Percentiles rank a stretch among this genome's conserved stretches.
Evolutionary conservation across 2,329 filamentous ascomycete species (phyloP).

Genomic region (Dactylellina cionopaga): DNA sequence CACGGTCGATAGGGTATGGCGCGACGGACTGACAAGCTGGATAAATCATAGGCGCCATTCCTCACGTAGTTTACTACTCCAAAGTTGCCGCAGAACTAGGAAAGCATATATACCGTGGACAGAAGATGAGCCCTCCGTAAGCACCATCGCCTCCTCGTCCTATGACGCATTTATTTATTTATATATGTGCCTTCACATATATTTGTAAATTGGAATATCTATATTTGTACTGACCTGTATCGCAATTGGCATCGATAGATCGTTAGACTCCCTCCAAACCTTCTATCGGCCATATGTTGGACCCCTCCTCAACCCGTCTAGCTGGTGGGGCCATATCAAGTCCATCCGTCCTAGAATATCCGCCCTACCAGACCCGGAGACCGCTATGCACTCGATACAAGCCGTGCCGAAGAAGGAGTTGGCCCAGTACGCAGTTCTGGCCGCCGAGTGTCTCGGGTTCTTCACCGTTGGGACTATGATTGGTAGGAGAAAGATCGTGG

Average conservation of each 20-base stretch:
- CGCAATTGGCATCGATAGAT: too few species aligned
- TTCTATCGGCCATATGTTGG: conserved; percentile 40
- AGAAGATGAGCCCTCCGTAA: conserved; percentile 96
- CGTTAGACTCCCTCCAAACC: conserved; percentile 34
- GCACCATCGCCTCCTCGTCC: conserved; percentile 62
- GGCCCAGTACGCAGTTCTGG: conserved; percentile 77
- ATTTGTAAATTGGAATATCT: not conserved
- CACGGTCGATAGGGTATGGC: conserved; percentile 1
- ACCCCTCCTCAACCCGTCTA: conserved; percentile 40
- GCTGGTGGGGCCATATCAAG: conserved; percentile 50
- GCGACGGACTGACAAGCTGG: conserved; percentile 3
- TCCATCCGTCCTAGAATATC: conserved; percentile 61
- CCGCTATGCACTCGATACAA: conserved; percentile 71
- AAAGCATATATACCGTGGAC: conserved; percentile 85
- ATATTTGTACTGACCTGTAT: too few species aligned
- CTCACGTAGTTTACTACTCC: conserved; percentile 89
- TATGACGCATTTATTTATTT: not conserved
- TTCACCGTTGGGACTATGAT: conserved; percentile 98
- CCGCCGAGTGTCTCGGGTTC: conserved; percentile 90
- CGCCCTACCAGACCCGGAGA: conserved; percentile 67
- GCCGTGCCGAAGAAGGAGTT: conserved; percentile 77
- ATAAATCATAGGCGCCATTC: conserved; percentile 77
- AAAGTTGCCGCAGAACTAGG: conserved; percentile 86
- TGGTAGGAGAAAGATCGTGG: conserved; percentile 91
- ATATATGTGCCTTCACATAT: not conserved